Evolutionary conservation across 805 yeast genomes (phyloP), one percentile per base, ranked within the genome.

Genomic region (Zygoascus biomembranicola): DNA sequence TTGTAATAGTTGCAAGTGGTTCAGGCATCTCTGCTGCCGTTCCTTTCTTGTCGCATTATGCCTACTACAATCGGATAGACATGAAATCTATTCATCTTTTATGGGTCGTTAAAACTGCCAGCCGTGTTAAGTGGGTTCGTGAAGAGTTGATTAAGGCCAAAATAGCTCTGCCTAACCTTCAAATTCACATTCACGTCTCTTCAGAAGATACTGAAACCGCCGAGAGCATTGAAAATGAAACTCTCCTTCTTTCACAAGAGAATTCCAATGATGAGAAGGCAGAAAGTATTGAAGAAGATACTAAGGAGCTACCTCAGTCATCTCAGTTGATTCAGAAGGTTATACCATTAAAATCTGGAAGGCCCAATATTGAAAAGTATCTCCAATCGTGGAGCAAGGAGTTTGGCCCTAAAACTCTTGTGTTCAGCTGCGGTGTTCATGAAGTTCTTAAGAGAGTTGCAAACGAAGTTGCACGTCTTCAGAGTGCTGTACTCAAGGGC

Each of bases 1-100:
- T 65, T 9, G 48, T 72, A 3, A 70, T 76, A 39, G 53, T 77
- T 14, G 68, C 68, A 10, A 73, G 74, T 3, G 81, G 81, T 0
- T 68, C 76, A 1, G 82, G 82, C 1, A 73, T 72, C 5, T 69
- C 80, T 0, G 60, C 60, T 4, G 39, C 50, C 11, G 18, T 55
- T 26, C 56, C 60, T 10, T 51, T 59, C 43, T 26, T 59, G 19
- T 19, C 14, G 5, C 46, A 49, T 13, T 26, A 13, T 37, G 51
- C 26, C 11, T 16, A 31, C 11, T n/a, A 44, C 20, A 16, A 20
- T 8, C 19, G 41, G 1, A 41, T 37, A 1, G 44, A 48, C 2
- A 44, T 51, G 10, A 44, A 44, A 42, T 37, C 45, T 5, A 43
- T 58, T 28, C 43, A 49, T 19, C 43, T 57, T 9, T 35, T 57